These are phyloP conservation scores for Colletotrichum scovillei DNA, from an alignment of 2,329 filamentous ascomycete genomes.

Conservation along the genomic window DNA sequence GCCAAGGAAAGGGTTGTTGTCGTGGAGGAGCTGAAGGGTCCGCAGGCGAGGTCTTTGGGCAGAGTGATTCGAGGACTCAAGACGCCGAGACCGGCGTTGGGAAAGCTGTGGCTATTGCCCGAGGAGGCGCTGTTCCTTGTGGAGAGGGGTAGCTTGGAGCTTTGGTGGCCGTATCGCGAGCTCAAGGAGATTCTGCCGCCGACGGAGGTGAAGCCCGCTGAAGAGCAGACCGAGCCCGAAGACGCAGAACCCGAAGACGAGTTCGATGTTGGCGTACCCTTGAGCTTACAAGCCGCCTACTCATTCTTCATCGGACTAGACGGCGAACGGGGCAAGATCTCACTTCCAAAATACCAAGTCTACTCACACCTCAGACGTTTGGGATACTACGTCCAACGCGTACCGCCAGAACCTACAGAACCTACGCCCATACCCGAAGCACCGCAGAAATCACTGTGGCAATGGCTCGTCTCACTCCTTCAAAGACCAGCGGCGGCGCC, in stretches of 20 bases:
- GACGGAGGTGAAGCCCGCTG: slow-evolving; percentile 40
- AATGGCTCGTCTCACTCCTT: slow-evolving; percentile 65
- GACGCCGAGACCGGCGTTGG: slow-evolving; percentile 62
- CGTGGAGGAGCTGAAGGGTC: slow-evolving; percentile 78
- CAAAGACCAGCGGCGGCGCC: slow-evolving; percentile 38
- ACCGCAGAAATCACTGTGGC: slow-evolving; percentile 53
- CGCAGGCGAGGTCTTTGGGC: slow-evolving; percentile 82
- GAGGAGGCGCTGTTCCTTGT: slow-evolving; percentile 93
- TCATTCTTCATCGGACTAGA: slow-evolving; percentile 82
- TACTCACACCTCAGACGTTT: slow-evolving; percentile 85
- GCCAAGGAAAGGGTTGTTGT: slow-evolving; percentile 68
- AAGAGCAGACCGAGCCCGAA: slow-evolving; percentile 40
- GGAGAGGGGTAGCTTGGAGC: slow-evolving; percentile 87
- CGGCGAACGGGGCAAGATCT: slow-evolving; percentile 67
- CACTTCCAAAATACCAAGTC: slow-evolving; percentile 86
- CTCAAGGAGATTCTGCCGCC: slow-evolving; percentile 61
- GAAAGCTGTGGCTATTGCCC: slow-evolving; percentile 84
- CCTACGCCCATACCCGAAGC: slow-evolving; percentile 5
- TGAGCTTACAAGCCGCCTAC: slow-evolving; percentile 93
- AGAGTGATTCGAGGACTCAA: slow-evolving; percentile 68
- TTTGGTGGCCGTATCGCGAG: slow-evolving; percentile 80
- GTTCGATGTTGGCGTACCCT: slow-evolving; percentile 76
- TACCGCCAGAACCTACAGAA: slow-evolving; percentile 52
- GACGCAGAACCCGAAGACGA: slow-evolving; percentile 54
- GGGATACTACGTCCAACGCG: slow-evolving; percentile 85